Evolutionary conservation across 306 rosid species (phyloP).

Genomic region (Betula pendula): DNA sequence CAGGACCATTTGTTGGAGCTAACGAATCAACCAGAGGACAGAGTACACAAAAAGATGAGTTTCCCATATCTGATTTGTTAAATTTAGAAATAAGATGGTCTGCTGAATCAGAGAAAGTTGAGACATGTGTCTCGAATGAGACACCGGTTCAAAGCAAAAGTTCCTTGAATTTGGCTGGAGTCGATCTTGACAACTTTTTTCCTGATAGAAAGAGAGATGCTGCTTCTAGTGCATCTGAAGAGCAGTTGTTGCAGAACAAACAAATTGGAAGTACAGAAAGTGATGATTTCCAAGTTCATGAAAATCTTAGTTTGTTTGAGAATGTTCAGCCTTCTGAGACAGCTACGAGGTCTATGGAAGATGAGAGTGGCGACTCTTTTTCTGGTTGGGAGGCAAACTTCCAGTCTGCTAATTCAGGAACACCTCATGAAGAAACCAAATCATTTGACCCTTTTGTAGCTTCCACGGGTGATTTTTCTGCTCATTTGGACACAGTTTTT

Average conservation of each 20-base stretch:
- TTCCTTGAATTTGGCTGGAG: constrained; percentile 56
- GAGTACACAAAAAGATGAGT: constrained; percentile 48
- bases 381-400: constrained; percentile 78
- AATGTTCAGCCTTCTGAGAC: constrained; percentile 43
- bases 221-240: constrained; percentile 31
- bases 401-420: constrained; percentile 51
- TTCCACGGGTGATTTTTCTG: constrained; percentile 45
- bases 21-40: constrained; percentile 48
- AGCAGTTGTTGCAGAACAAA: constrained; percentile 26
- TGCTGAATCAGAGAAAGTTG: constrained; percentile 54
- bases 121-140: constrained; percentile 30
- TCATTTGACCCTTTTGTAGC: constrained; percentile 42
- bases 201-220: constrained; percentile 37
- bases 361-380: constrained; percentile 48
- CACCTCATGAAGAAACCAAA: constrained; percentile 37
- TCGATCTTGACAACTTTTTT: constrained; percentile 55
- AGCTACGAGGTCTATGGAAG: constrained; percentile 37
- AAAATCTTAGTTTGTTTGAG: constrained; percentile 61
- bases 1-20: constrained; percentile 35
- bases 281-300: constrained; percentile 33
- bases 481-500: constrained; percentile 39
- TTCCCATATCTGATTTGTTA: constrained; percentile 62
- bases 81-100: constrained; percentile 79
- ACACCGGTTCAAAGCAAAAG: constrained; percentile 39
- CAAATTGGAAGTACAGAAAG: constrained; percentile 24